Evolutionary conservation across 352 stramenopile genomes (phyloP).

Genomic region (Phytophthora boehmeriae): DNA sequence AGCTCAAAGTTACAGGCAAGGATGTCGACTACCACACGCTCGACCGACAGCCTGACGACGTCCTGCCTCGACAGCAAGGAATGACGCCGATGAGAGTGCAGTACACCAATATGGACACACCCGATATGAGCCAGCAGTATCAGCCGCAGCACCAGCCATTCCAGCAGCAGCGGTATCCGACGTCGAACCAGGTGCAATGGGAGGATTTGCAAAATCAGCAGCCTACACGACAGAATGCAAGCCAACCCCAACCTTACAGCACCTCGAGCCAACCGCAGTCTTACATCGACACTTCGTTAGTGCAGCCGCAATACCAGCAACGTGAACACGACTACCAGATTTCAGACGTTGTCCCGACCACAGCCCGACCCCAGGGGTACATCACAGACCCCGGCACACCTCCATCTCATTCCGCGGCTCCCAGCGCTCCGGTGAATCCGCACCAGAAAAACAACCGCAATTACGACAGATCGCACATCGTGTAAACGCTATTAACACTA

Average conservation of each 20-base stretch:
- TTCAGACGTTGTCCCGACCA: conserved; percentile 27
- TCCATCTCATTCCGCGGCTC: conserved; percentile 3
- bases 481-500: conserved; percentile 7
- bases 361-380: conserved; percentile 13
- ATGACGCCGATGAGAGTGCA: conserved; percentile 29
- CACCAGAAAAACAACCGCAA: conserved; percentile 1
- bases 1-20: conserved; percentile 49
- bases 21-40: conserved; percentile 45
- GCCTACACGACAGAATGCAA: conserved; percentile 4
- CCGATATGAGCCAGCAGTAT: conserved; percentile 21
- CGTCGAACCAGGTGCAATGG: conserved; percentile 35
- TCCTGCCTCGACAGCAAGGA: conserved; percentile 12
- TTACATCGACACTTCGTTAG: conserved; percentile 26
- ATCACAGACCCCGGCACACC: conserved; percentile 7
- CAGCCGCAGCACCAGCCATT: conserved; percentile 19
- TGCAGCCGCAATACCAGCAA: conserved; percentile 34
- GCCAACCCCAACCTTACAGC: too few species aligned
- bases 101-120: conserved; percentile 27
- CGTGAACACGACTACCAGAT: conserved; percentile 39
- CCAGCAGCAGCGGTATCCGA: conserved; percentile 27
- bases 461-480: conserved; percentile 2
- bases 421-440: conserved; percentile 7
- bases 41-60: conserved; percentile 18
- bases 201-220: conserved; percentile 25
- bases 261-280: conserved; percentile 9